Percentiles rank a stretch among this genome's conserved stretches.
Evolutionary conservation across 139 green algal species (phyloP).

Genomic region (Chlamydomonas eustigma): DNA sequence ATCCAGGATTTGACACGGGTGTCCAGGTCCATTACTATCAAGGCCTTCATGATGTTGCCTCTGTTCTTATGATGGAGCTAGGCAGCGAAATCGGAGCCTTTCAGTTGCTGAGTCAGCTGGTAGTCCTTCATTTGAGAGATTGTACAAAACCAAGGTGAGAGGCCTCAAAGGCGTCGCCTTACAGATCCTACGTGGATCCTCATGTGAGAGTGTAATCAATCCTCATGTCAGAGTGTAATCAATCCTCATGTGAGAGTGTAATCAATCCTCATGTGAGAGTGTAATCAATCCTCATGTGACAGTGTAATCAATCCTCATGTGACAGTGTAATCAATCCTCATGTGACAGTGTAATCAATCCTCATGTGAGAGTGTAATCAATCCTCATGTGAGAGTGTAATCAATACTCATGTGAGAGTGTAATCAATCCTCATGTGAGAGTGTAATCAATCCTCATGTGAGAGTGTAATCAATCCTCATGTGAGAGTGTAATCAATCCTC

Average conservation of each 20-base stretch:
- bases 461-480: too few relatives aligned
- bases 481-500: too few relatives aligned
- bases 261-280: not conserved
- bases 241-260: not conserved
- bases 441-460: too few relatives aligned
- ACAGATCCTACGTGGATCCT: not conserved
- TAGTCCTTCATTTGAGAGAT: constrained; percentile 63
- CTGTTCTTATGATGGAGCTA: constrained; percentile 73
- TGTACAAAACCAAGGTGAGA: constrained; percentile 52
- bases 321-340: too few relatives aligned
- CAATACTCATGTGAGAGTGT: too few relatives aligned
- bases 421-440: too few relatives aligned
- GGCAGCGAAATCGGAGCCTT: constrained; percentile 37
- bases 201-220: not conserved
- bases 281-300: not conserved
- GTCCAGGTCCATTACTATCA: constrained; percentile 77
- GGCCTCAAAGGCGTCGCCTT: not conserved
- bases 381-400: too few relatives aligned
- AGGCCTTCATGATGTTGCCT: constrained; percentile 85
- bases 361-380: too few relatives aligned
- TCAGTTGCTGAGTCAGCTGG: constrained; percentile 35
- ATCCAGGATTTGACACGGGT: not conserved
- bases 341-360: too few relatives aligned
- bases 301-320: too few relatives aligned
- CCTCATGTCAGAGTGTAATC: not conserved